Evolutionary conservation across 2,329 filamentous ascomycete genomes (phyloP).

Genomic region (Venturia nashicola): DNA sequence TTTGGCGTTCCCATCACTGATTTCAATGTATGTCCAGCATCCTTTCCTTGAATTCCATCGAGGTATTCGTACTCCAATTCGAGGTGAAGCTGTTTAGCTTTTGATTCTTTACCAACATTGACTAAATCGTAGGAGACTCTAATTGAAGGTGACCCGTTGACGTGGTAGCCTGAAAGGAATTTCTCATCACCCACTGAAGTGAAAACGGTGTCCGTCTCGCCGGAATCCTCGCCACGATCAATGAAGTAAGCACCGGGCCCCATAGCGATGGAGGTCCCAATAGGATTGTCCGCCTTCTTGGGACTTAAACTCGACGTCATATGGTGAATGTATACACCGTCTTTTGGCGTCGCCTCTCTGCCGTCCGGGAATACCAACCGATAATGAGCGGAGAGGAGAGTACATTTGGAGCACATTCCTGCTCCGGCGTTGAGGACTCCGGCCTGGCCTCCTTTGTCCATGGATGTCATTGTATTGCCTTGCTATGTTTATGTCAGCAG

Average conservation of each 20-base stretch:
- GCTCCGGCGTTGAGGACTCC: background rate
- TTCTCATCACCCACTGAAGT: background rate
- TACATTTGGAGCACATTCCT: slow-evolving; percentile 6
- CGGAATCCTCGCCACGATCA: slow-evolving; percentile 9
- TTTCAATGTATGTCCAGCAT: slow-evolving; percentile 7
- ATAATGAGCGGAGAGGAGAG: slow-evolving; percentile 8
- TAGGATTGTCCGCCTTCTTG: slow-evolving; percentile 4
- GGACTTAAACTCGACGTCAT: background rate
- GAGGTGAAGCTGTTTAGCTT: slow-evolving; percentile 2
- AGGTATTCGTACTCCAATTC: slow-evolving; percentile 8
- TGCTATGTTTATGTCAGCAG: background rate
- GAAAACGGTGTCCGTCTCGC: slow-evolving; percentile 5
- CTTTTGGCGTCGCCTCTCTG: background rate
- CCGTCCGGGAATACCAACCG: slow-evolving; percentile 2
- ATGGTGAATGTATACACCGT: slow-evolving; percentile 9
- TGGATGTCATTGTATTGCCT: background rate
- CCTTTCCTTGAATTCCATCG: background rate
- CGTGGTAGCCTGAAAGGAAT: slow-evolving; percentile 3
- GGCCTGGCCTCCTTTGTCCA: slow-evolving; percentile 7
- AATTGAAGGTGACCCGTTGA: background rate
- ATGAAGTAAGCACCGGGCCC: slow-evolving; percentile 1
- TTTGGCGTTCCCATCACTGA: slow-evolving; percentile 1
- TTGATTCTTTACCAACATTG: slow-evolving; percentile 1
- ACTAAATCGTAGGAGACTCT: slow-evolving; percentile 5
- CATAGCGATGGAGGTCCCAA: background rate